Percentiles rank a stretch among this genome's conserved stretches.
These are phyloP conservation scores for Aquilaria malaccensis DNA, from an alignment of 345 rosid genomes.

Conservation along the genomic window DNA sequence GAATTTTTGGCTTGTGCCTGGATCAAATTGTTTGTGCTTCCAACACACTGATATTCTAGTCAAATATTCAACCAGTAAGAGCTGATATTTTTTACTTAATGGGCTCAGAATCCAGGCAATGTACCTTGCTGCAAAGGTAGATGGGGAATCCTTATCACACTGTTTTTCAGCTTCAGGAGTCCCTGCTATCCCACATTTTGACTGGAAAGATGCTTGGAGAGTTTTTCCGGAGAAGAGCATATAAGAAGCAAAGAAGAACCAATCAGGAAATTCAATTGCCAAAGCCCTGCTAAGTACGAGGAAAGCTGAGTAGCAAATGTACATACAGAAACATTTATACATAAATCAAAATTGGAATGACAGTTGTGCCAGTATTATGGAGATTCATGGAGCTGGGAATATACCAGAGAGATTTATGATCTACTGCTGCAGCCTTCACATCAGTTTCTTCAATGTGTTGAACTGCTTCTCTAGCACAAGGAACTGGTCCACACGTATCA, in stretches of 20 bases:
- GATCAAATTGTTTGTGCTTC: slow-evolving; percentile 24
- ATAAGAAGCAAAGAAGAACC: slow-evolving; percentile 71
- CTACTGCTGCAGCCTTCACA: slow-evolving; percentile 22
- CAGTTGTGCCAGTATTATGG: not conserved
- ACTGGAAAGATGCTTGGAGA: slow-evolving; percentile 16
- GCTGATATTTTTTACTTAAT: slow-evolving; percentile 33
- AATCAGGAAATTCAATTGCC: slow-evolving; percentile 70
- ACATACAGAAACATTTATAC: not conserved
- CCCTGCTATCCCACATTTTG: slow-evolving; percentile 12
- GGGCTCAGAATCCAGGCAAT: slow-evolving; percentile 71
- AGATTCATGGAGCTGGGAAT: slow-evolving; percentile 7
- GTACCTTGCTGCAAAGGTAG: slow-evolving; percentile 54
- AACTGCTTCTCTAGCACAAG: slow-evolving; percentile 12
- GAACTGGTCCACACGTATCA: slow-evolving; percentile 21
- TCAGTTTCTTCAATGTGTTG: slow-evolving; percentile 20
- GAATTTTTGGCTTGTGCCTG: slow-evolving; percentile 28
- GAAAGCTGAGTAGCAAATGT: not conserved
- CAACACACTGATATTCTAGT: slow-evolving; percentile 43
- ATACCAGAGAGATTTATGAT: slow-evolving; percentile 68
- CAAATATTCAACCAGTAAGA: slow-evolving; percentile 36
- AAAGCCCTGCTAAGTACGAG: slow-evolving; percentile 54
- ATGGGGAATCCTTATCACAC: slow-evolving; percentile 20
- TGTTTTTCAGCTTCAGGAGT: slow-evolving; percentile 14
- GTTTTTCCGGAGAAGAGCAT: slow-evolving; percentile 38
- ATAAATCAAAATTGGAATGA: not conserved